Evolutionary conservation across 306 rosid genomes (phyloP), one percentile per base, ranked within the genome.

Genomic region (Cucurbita pepo): DNA sequence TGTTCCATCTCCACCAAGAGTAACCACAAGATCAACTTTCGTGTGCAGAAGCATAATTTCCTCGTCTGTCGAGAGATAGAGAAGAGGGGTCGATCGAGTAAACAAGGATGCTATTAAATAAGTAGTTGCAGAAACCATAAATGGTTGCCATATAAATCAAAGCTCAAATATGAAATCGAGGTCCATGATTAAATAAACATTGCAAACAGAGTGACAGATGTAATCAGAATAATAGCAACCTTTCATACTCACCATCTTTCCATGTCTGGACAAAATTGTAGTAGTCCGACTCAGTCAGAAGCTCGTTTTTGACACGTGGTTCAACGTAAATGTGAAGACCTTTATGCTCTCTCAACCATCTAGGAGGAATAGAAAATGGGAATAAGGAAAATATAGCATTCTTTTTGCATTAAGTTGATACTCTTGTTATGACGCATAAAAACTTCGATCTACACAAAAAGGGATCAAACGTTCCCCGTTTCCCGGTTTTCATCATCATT

Each of bases 1-100:
- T 61, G 97, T 94, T 74, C 97, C 99, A 86, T 94, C 99, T 45
- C 99, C 97, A 18, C 99, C 97, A 73, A 91, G 96, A 75, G 99
- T 94, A 78, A 86, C 86, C 70, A 94, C 95, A 55, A 94, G 92
- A 82, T 94, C 99, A 78, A 94, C 92, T 84, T 88, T 89, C 9
- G 87, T 79, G 80, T 94, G 99, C 73, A 94, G 88, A 72, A 8
- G 72, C 79, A 47, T 37, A 48, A 88, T 82, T 81, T 94, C 97
- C 54, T 77, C 74, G 43, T 85, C 99, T 94, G 80, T 58, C 82
- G 79, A 78, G 45, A 69, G 13, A 21, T 2, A 69, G n/a, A 69
- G 30, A 65, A 19, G 22, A 22, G 21, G 41, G 43, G 73, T 47
- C n/a, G 1, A 50, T 69, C 14, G 7, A 69, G 40, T 14, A 12